Evolutionary conservation across 2,329 filamentous ascomycete genomes (phyloP).

Genomic region (Cladosporium sp.): DNA sequence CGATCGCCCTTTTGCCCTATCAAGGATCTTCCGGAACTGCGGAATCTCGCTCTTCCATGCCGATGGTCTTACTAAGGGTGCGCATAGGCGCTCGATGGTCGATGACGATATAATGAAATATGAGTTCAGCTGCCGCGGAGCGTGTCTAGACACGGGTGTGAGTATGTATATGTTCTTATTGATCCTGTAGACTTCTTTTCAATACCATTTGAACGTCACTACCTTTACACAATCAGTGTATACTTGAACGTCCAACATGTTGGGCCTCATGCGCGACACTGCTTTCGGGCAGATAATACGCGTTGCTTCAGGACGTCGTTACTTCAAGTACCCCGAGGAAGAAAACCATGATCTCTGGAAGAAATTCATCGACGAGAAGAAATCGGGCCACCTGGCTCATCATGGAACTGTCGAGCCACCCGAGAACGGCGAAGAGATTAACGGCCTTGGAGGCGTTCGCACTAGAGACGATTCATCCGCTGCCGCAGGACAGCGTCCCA

Average conservation of each 20-base stretch:
- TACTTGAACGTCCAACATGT: not conserved
- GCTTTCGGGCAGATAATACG: conserved; percentile 44
- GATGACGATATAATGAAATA: not conserved
- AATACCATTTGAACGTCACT: not conserved
- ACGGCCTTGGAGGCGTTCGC: conserved; percentile 7
- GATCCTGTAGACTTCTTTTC: not conserved
- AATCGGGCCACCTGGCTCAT: conserved; percentile 46
- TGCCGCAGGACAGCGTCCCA: not conserved
- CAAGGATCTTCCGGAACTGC: conserved; percentile 1
- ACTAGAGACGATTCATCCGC: conserved; percentile 4
- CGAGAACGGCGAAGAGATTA: conserved; percentile 28
- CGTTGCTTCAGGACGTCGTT: conserved; percentile 38
- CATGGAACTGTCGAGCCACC: conserved; percentile 39
- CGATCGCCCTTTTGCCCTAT: not conserved
- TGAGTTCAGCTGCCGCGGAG: not conserved
- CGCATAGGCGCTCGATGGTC: not conserved
- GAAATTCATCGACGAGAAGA: conserved; percentile 47
- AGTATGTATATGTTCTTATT: conserved; percentile 4
- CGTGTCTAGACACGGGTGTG: not conserved
- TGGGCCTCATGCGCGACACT: conserved; percentile 36
- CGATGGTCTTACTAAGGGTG: not conserved
- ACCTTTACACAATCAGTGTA: not conserved
- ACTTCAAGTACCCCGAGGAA: conserved; percentile 47
- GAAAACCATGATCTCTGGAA: conserved; percentile 46
- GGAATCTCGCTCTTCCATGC: not conserved